Evolutionary conservation across 495 filamentous ascomycete genomes (phyloP).

Genomic region (Aspergillus leporis): DNA sequence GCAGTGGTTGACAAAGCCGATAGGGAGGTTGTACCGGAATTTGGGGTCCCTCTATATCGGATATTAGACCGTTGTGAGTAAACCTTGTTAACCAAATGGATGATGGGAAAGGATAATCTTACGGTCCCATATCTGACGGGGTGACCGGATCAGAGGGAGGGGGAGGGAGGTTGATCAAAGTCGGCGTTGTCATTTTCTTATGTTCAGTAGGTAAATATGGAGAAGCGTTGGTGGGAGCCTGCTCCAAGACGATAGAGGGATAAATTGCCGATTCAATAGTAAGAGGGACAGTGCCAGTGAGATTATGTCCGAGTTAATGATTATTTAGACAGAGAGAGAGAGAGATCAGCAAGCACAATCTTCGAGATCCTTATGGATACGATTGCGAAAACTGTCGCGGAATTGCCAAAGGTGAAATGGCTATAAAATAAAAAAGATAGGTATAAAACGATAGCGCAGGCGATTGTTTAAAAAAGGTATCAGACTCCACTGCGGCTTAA

Average conservation of each 20-base stretch:
- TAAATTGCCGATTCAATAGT: not conserved
- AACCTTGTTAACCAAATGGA: not conserved
- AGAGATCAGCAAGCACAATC: no score
- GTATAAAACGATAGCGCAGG: not conserved
- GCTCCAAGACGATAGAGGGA: no score
- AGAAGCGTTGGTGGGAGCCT: not conserved
- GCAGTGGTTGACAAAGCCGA: constrained; percentile 87
- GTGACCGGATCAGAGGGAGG: constrained; percentile 82
- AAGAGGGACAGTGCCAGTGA: not conserved
- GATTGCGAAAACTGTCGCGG: no score
- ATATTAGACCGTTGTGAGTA: constrained; percentile 16
- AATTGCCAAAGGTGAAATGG: not conserved
- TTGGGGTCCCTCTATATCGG: constrained; percentile 76
- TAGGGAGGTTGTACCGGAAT: constrained; percentile 81
- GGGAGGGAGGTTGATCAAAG: constrained; percentile 82
- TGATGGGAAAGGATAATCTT: constrained; percentile 42
- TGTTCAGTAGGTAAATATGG: not conserved
- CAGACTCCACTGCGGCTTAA: not conserved
- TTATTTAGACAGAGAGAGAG: no score
- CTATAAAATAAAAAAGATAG: not conserved
- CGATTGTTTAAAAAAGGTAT: not conserved
- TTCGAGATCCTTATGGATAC: no score
- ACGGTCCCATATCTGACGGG: constrained; percentile 87
- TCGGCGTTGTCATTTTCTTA: constrained; percentile 48
- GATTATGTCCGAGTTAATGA: no score